Conservation (phyloP, 2,329 filamentous ascomycete genomes). For the Venturia effusa region DNA sequence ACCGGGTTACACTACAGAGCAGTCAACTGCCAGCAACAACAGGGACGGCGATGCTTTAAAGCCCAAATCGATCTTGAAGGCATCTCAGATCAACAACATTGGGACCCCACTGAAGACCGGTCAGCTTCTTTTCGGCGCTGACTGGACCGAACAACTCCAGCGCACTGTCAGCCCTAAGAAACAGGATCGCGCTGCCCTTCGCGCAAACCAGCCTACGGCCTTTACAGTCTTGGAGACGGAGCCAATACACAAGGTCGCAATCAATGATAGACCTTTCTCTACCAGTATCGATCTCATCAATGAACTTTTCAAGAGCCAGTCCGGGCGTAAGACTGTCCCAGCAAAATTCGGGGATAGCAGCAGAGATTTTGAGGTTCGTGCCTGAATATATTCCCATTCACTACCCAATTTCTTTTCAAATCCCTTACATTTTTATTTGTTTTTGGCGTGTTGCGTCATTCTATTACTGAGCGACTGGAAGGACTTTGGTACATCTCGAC, state of each 20-base stretch:
- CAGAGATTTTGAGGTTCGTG: slow-evolving; percentile 6
- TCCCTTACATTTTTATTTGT: neutral
- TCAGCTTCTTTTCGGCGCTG: slow-evolving; percentile 50
- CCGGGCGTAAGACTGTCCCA: slow-evolving; percentile 21
- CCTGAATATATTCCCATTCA: slow-evolving; percentile 20
- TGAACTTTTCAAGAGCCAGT: slow-evolving; percentile 53
- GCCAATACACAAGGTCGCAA: slow-evolving; percentile 18
- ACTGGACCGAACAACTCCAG: slow-evolving; percentile 90
- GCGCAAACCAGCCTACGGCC: slow-evolving; percentile 26
- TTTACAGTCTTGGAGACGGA: slow-evolving; percentile 16
- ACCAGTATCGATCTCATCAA: slow-evolving; percentile 96
- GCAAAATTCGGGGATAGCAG: slow-evolving; percentile 18
- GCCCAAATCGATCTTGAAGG: slow-evolving; percentile 40
- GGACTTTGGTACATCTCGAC: neutral
- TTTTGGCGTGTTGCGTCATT: neutral
- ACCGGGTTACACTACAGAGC: slow-evolving; percentile 69
- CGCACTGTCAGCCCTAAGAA: slow-evolving; percentile 92
- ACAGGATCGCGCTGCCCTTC: slow-evolving; percentile 67
- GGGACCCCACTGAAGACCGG: slow-evolving; percentile 43
- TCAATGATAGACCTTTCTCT: slow-evolving; percentile 48
- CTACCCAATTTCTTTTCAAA: neutral
- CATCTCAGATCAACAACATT: slow-evolving; percentile 21
- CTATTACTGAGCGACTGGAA: neutral
- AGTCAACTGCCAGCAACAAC: slow-evolving; percentile 30
- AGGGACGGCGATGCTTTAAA: slow-evolving; percentile 20